Percentiles rank a stretch among this genome's conserved stretches.
Conservation (phyloP, 768 basidiomycete genomes). For the Amanita pseudoporphyria region DNA sequence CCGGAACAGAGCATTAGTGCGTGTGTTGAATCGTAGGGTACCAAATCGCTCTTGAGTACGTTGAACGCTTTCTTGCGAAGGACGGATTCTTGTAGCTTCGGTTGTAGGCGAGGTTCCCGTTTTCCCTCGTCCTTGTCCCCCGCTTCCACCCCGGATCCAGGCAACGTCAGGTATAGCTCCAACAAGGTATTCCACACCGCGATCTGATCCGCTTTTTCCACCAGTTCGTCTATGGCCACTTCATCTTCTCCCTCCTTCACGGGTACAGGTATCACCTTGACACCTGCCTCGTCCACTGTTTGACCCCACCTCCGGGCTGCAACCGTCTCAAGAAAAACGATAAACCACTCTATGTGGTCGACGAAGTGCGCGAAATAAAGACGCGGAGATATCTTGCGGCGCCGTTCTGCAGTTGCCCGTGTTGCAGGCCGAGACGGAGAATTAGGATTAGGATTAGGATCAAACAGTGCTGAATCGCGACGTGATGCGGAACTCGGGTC, state of each 20-base stretch:
- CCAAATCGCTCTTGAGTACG: constrained; percentile 46
- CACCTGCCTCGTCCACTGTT: constrained; percentile 26
- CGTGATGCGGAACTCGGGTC: no score
- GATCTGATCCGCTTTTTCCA: constrained; percentile 59
- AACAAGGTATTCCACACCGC: constrained; percentile 95
- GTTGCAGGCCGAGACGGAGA: neutral
- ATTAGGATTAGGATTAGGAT: neutral
- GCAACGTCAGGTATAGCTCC: constrained; percentile 77
- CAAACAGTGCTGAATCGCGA: neutral
- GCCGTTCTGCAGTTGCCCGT: no score
- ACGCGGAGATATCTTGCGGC: constrained; percentile 66
- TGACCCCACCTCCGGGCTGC: constrained; percentile 76
- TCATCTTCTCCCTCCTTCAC: constrained; percentile 19
- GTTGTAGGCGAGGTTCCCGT: no score
- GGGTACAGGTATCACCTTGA: constrained; percentile 9
- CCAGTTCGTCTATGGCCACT: constrained; percentile 13
- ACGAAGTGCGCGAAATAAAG: constrained; percentile 93
- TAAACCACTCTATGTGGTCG: constrained; percentile 76
- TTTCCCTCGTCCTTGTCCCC: constrained; percentile 8
- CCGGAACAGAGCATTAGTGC: constrained; percentile 94
- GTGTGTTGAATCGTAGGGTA: constrained; percentile 84
- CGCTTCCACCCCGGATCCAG: constrained; percentile 19
- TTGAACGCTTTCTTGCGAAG: constrained; percentile 61
- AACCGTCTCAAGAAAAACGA: constrained; percentile 83
- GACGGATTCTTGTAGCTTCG: constrained; percentile 21